Evolutionary conservation across 306 rosid species (phyloP), one percentile per base, ranked within the genome.

Genomic region (Potentilla sterilis): DNA sequence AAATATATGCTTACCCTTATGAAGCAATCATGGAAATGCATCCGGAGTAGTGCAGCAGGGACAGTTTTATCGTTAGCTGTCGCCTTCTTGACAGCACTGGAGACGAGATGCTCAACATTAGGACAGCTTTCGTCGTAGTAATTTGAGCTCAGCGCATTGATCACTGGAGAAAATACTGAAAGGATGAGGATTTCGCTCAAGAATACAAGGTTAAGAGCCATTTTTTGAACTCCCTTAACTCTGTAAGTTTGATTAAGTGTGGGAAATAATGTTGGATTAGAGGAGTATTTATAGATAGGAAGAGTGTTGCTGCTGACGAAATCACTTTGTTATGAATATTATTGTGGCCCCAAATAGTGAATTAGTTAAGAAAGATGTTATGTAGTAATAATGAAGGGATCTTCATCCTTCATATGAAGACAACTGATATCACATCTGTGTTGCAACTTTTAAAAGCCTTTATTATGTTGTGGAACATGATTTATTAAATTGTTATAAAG

Each of bases 51-150:
- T 12, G 85, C 84, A 4, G 90, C 90, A 4, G 88, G 86, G 67
- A 87, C 82, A 77, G 90, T 84, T 70, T 78, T 75, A 77, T 87
- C 90, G 21, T 79, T 81, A 13, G 74, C 62, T 2, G 51, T 55
- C 1, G 83, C 90, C 48, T 72, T 72, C 67, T 47, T 81, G 77
- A 80, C 80, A 21, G 75, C 85, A 32, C 80, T 43, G 34, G 84
- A 22, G 21, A 81, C 81, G 4, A 86, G 85, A 37, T 58, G 75
- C 73, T 94, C 97, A 0, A 79, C 78, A 37, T 81, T 63, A 8
- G 97, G 98, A 75, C 98, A 94, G 49, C 90, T 86, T 74, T 91
- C 88, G 21, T 82, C 84, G 14, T 94, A 91, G 83, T 91, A 76
- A 78, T 94, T 88, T 38, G 70, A 82, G 90, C 94, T 86, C 48